Evolutionary conservation across 345 rosid genomes (phyloP).

Genomic region (Camelina laxa): DNA sequence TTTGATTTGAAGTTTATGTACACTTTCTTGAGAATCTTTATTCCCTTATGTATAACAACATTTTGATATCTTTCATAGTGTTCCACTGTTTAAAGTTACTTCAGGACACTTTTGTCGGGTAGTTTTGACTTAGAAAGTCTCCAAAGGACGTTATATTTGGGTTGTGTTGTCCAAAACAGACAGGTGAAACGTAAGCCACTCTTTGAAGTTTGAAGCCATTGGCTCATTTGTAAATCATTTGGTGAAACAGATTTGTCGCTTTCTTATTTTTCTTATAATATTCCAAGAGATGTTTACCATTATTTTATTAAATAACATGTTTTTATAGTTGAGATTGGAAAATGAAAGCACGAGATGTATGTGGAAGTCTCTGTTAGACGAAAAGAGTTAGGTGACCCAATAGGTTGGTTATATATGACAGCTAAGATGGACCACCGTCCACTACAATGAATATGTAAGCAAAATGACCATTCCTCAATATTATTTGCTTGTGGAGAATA

Average conservation of each 20-base stretch:
- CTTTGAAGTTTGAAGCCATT: conserved; percentile 15
- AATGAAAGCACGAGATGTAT: conserved; percentile 19
- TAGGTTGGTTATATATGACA: conserved; percentile 7
- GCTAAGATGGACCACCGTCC: conserved; percentile 23
- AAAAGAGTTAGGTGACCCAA: conserved; percentile 26
- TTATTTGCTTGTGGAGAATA: background rate
- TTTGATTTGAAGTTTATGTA: conserved; percentile 41
- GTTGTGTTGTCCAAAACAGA: conserved; percentile 6
- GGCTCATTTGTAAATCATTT: background rate
- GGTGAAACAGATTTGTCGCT: conserved; percentile 29
- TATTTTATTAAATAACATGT: background rate
- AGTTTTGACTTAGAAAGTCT: background rate
- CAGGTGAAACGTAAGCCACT: background rate
- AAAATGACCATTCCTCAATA: background rate
- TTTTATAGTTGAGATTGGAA: conserved; percentile 24
- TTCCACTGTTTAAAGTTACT: background rate
- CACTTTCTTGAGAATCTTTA: conserved; percentile 29
- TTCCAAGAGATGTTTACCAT: background rate
- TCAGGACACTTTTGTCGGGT: conserved; percentile 9
- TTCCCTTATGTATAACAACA: conserved; percentile 22
- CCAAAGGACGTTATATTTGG: background rate
- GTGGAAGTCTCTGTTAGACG: background rate
- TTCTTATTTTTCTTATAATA: background rate
- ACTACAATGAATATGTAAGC: background rate
- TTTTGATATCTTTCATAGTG: conserved; percentile 21